These are phyloP conservation scores for Lachancea cidri DNA, from an alignment of 805 yeast species.

Conservation along the genomic window DNA sequence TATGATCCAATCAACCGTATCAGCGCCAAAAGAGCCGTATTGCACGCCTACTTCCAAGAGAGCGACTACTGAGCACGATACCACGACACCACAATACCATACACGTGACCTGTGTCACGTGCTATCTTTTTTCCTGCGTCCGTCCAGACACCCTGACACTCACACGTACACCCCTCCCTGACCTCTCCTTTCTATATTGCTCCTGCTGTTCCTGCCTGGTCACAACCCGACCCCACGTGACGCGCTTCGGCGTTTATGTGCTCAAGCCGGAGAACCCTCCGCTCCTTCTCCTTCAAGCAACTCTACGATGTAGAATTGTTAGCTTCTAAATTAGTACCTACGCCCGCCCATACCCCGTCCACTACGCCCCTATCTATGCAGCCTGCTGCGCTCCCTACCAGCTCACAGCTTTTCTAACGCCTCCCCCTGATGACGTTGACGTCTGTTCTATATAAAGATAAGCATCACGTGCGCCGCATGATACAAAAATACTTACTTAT, in stretches of 20 bases:
- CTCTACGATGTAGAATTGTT: background rate
- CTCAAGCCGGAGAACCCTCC: background rate
- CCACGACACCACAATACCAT: too few relatives aligned
- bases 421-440: background rate
- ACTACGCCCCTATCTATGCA: too few relatives aligned
- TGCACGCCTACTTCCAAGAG: conserved; percentile 60
- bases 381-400: background rate
- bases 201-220: background rate
- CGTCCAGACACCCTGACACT: too few relatives aligned
- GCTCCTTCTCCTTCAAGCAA: background rate
- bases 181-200: too few relatives aligned
- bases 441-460: background rate
- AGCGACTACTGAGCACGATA: background rate
- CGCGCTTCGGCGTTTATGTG: background rate
- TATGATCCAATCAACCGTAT: conserved; percentile 93
- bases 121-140: too few relatives aligned
- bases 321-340: background rate
- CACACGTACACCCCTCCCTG: too few relatives aligned
- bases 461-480: background rate
- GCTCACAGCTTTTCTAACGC: too few relatives aligned
- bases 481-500: background rate
- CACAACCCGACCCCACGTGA: background rate
- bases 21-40: conserved; percentile 87
- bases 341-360: too few relatives aligned
- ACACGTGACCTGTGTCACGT: too few relatives aligned